Conservation (phyloP, 2,329 filamentous ascomycete genomes). For the Fusarium guadeloupense region DNA sequence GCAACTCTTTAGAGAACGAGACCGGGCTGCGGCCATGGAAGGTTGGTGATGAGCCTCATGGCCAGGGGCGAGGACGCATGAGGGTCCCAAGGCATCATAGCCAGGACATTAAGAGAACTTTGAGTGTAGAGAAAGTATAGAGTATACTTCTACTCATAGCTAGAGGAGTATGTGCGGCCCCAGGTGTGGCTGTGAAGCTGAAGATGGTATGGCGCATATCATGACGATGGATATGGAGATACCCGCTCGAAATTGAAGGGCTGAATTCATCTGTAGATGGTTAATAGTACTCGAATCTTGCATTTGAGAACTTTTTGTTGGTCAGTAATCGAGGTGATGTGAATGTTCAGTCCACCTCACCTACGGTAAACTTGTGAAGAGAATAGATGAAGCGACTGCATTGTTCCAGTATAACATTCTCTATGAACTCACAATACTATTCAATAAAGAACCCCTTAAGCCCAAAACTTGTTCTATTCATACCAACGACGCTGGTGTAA, state of each 20-base stretch:
- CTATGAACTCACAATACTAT: neutral
- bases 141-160: neutral
- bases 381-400: neutral
- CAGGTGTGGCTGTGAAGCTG: conserved; percentile 33
- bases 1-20: conserved; percentile 4
- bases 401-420: too few relatives aligned
- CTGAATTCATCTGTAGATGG: conserved; percentile 20
- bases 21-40: conserved; percentile 32
- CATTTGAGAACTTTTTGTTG: neutral
- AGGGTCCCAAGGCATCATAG: conserved; percentile 31
- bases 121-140: neutral
- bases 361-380: too few relatives aligned
- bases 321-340: too few relatives aligned
- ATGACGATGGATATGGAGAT: conserved; percentile 1
- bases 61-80: conserved; percentile 22
- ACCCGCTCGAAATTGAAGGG: conserved; percentile 9
- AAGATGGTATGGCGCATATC: conserved; percentile 13
- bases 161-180: conserved; percentile 6
- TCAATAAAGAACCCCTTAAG: neutral
- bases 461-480: neutral
- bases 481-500: neutral
- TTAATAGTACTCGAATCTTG: conserved; percentile 7
- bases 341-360: too few relatives aligned
- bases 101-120: neutral
- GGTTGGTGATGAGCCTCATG: conserved; percentile 35